These are phyloP conservation scores for Deuterostichococcus epilithicus DNA, from an alignment of 139 green algal genomes.

Conservation along the genomic window DNA sequence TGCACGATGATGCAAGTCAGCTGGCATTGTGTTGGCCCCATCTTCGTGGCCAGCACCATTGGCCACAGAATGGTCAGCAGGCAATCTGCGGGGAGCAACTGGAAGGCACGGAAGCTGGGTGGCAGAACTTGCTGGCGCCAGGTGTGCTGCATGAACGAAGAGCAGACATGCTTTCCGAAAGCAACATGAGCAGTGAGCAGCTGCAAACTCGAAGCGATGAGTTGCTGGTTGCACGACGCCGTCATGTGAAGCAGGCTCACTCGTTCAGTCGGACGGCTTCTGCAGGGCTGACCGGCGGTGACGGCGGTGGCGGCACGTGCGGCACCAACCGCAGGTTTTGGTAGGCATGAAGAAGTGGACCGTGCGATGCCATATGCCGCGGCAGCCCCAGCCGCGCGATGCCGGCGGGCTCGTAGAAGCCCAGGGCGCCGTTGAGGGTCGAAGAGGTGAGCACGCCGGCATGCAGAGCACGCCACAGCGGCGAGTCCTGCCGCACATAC, in stretches of 20 bases:
- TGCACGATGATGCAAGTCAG: not conserved
- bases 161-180: no score
- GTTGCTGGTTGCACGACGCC: no score
- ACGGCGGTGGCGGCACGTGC: not conserved
- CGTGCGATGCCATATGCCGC: slow-evolving; percentile 10
- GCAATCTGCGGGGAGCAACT: no score
- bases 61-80: no score
- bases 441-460: slow-evolving; percentile 53
- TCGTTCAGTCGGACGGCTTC: not conserved
- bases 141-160: no score
- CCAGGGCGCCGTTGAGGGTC: slow-evolving; percentile 46
- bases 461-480: slow-evolving; percentile 54
- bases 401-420: slow-evolving; percentile 46
- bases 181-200: no score
- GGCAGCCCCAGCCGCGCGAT: slow-evolving; percentile 33
- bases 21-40: no score
- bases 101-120: no score
- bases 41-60: no score
- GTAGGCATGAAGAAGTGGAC: slow-evolving; percentile 11
- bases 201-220: no score
- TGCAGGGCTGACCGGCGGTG: not conserved
- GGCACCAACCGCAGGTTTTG: slow-evolving; percentile 11
- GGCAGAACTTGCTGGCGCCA: no score
- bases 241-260: not conserved
- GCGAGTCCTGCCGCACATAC: slow-evolving; percentile 42